Evolutionary conservation across 1,139 yeast genomes (phyloP), one percentile per base, ranked within the genome.

Genomic region (Yamadazyma atlantica): DNA sequence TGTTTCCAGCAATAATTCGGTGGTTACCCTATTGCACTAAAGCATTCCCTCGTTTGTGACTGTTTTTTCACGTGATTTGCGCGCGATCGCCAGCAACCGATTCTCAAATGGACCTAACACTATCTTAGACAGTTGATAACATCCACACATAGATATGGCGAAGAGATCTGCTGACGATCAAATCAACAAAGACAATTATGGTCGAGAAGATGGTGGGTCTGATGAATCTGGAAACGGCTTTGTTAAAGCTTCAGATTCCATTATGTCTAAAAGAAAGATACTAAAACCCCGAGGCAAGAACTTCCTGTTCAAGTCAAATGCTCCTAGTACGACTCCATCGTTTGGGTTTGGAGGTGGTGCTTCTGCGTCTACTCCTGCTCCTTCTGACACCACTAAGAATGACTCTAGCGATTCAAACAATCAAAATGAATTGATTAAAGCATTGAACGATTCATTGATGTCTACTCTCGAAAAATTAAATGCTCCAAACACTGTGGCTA

Each of bases 101-200:
- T n/a, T n/a, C n/a, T n/a, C n/a, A n/a, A n/a, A n/a, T n/a, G n/a
- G n/a, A n/a, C n/a, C n/a, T n/a, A n/a, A n/a, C n/a, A n/a, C n/a
- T n/a, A n/a, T n/a, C n/a, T n/a, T n/a, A n/a, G n/a, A n/a, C n/a
- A n/a, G n/a, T n/a, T n/a, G n/a, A n/a, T n/a, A n/a, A n/a, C n/a
- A n/a, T n/a, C n/a, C n/a, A n/a, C n/a, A n/a, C n/a, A n/a, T n/a
- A n/a, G n/a, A n/a, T n/a, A 78, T 80, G 83, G 68, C 81, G n/a
- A 85, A 85, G 57, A 72, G 95, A 65, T 64, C 69, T 37, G 90
- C 94, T 3, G 77, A 66, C 35, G 70, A 68, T 23, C 86, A 80
- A 52, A 70, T 79, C 46, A 72, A 78, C 31, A 66, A 76, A 48
- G 80, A 75, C 41, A 58, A 51, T 30, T 44, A 49, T 16, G 60